Base-by-base conservation (phyloP, 225 moss, liverwort and hornwort species). In the Anthoceros angustus region DNA sequence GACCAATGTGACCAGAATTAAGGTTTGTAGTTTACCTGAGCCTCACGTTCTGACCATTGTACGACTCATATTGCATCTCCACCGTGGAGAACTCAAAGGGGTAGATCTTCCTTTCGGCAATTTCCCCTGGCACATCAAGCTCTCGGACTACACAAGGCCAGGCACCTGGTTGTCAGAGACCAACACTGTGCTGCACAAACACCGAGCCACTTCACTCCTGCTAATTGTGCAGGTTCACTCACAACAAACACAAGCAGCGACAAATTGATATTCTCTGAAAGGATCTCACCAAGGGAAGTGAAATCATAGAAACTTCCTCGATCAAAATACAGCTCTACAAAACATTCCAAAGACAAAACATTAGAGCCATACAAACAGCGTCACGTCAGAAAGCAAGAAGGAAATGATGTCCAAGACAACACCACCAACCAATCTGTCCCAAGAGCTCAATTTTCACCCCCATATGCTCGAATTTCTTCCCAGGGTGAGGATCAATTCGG, bases 31-130 rank as follows among this genome's bases (percentile, higher is more conserved):
- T 25, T 40, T 74, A 90, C 94, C 94, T 92, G 78, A 98, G 86
- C 70, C 98, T 83, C 61, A 98, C 98, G 77, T 98, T 98, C 62
- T 92, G 87, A 69, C 92, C 98, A 72, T 89, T 98, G 74, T 92
- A 98, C 39, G 98, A 98, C 74, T 98, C 98, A 40, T 92, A 98
- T 25, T 92, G 98, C 98, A 98, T 98, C 76, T 98, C 98, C 72
- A 98, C 98, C 26, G 98, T 98, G n/a, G 98, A 98, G 70, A 98
- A 92, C 70, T 98, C 98, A 63, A 98, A 98, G 10, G 98, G 92
- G 61, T 79, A 98, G 42, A 80, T 92, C 76, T 92, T 98, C 16
- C 91, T 86, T 72, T 98, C 98, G 73, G 86, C 23, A 62, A 98
- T 89, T 83, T 92, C 98, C 68, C 98, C 92, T 6, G 98, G 98